Base-by-base conservation (phyloP, 306 rosid genomes). In the Luffa acutangula region DNA sequence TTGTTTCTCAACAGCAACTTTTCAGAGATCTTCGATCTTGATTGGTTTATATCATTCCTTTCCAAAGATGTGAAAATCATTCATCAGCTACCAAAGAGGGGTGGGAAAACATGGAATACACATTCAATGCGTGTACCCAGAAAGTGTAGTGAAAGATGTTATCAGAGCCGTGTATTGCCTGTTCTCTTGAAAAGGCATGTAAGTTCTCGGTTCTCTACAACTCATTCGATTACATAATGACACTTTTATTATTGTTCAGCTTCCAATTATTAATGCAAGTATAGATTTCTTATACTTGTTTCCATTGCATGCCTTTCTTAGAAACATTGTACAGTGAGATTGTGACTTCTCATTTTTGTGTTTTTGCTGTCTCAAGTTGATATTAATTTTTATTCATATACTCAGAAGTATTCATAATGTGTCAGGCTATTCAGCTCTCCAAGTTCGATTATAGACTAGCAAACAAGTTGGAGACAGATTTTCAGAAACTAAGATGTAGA, bases 401-500 rank as follows among this genome's bases (percentile, higher is more conserved):
- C 81, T 85, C 37, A 78, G 33, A 75, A 79, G 67, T 80, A 82
- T 87, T 78, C 85, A 64, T 85, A 83, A 41, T 82, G 58, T 84
- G 80, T 81, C 96, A 96, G 98, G 98, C 93, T 82, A 89, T 96
- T 83, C 93, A 89, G 93, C 99, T 96, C 72, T 91, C 85, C 86
- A 93, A 88, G 88, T 96, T 90, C 84, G 99, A 96, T 86, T 96
- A 93, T 92, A 91, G 99, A 88, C 98, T 96, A 66, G 88, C 99
- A 85, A 96, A 93, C 90, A 93, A 84, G 86, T 85, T 96, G 91
- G 89, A 82, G 64, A 85, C 97, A 51, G 97, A 96, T 82, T 87
- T 89, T 72, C 99, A 96, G 85, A 96, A 93, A 84, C 81, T 96
- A 86, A 91, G 99, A 87, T 96, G 99, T 76, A 88, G 99, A 86